Evolutionary conservation across 345 rosid genomes (phyloP).

Genomic region (Eucalyptus caleyi): DNA sequence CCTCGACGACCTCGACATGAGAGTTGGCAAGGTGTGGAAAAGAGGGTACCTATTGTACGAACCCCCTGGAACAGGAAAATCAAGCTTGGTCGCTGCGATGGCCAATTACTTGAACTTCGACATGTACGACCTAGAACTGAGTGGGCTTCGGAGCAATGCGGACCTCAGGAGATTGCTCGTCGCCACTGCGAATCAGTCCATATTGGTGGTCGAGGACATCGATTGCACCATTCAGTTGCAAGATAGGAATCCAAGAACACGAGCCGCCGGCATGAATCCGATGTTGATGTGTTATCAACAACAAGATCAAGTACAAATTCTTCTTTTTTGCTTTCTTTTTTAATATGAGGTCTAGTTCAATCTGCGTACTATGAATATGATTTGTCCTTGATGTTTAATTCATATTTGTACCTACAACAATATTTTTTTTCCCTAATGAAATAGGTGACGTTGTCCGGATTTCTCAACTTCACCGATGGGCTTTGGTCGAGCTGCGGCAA

Average conservation of each 20-base stretch:
- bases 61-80: slow-evolving; percentile 2
- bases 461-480: too few species aligned
- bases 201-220: slow-evolving; percentile 2
- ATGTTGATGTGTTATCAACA: too few species aligned
- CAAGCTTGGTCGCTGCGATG: background rate
- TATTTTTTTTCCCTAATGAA: too few species aligned
- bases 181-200: background rate
- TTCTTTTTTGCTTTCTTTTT: too few species aligned
- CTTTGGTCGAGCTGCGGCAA: too few species aligned
- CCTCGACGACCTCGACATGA: background rate
- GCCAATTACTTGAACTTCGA: background rate
- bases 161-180: background rate
- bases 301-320: too few species aligned
- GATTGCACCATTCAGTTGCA: background rate
- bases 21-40: slow-evolving; percentile 4
- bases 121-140: background rate
- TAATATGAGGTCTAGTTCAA: background rate
- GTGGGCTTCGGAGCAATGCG: background rate
- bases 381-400: background rate
- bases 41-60: slow-evolving; percentile 1
- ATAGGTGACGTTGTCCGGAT: too few species aligned
- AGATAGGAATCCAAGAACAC: background rate
- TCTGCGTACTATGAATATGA: background rate
- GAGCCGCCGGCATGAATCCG: too few species aligned
- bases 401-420: too few species aligned